phyloP scores from a whole-genome alignment of 306 rosid species.

The Gillenia trifoliata region DNA sequence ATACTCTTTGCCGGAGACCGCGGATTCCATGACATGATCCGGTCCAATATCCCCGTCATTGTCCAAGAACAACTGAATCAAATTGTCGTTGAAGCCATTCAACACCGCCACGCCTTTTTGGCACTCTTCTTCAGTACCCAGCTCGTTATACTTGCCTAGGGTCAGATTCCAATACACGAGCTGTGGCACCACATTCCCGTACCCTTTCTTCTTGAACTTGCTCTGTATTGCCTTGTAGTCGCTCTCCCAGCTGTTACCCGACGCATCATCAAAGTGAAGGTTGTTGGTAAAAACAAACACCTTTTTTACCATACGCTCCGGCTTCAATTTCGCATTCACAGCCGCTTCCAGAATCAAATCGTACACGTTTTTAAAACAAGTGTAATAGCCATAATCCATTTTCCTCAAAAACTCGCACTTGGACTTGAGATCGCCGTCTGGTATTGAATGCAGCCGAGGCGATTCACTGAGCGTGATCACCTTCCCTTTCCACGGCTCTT shows the following conservation, averaged over 20 bases:
- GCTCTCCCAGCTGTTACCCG: background rate
- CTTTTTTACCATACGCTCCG: slow-evolving; percentile 54
- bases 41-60: background rate
- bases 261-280: slow-evolving; percentile 55
- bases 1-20: background rate
- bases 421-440: slow-evolving; percentile 32
- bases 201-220: background rate
- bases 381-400: slow-evolving; percentile 37
- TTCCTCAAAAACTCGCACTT: slow-evolving; percentile 30
- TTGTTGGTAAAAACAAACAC: slow-evolving; percentile 49
- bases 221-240: background rate
- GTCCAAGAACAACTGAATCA: background rate
- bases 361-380: slow-evolving; percentile 56
- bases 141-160: background rate
- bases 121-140: too few species aligned
- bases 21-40: background rate
- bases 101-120: background rate
- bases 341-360: slow-evolving; percentile 45
- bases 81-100: background rate
- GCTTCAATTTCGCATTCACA: slow-evolving; percentile 39
- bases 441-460: slow-evolving; percentile 41
- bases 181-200: background rate
- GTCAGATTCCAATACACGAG: background rate
- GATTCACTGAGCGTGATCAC: slow-evolving; percentile 36
- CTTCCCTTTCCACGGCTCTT: slow-evolving; percentile 29